These are phyloP conservation scores for Cymbopogon citratus DNA, from an alignment of 176 grass and related monocot genomes.

Conservation along the genomic window DNA sequence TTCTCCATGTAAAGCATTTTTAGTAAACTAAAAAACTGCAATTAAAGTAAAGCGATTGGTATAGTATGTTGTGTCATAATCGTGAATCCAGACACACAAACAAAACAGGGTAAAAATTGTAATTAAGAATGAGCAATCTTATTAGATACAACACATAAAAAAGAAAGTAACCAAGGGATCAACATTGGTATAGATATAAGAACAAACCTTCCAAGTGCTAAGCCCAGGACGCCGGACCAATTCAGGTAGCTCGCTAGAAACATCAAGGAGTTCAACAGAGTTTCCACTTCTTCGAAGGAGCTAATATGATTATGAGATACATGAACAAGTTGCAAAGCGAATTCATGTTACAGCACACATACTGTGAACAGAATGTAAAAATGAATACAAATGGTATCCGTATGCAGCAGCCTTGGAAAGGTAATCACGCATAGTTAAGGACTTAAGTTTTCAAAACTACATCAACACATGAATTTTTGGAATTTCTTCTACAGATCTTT, in stretches of 20 bases:
- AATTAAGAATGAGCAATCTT: background rate
- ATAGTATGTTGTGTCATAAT: background rate
- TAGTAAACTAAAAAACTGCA: background rate
- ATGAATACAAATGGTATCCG: background rate
- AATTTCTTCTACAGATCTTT: background rate
- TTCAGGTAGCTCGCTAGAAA: conserved; percentile 66
- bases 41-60: background rate
- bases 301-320: conserved; percentile 39
- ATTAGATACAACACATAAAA: background rate
- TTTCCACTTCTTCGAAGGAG: conserved; percentile 76
- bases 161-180: conserved; percentile 1
- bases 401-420: background rate
- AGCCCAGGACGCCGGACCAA: conserved; percentile 71
- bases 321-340: conserved; percentile 12
- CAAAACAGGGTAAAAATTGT: background rate
- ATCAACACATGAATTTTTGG: background rate
- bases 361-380: background rate
- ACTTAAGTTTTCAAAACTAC: background rate
- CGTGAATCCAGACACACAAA: background rate
- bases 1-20: background rate
- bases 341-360: conserved; percentile 1
- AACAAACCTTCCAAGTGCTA: conserved; percentile 81
- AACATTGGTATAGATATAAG: conserved; percentile 5
- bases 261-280: conserved; percentile 85
- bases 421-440: background rate